Evolutionary conservation across 768 basidiomycete species (phyloP), one percentile per base, ranked within the genome.

Genomic region (Russula emetica): DNA sequence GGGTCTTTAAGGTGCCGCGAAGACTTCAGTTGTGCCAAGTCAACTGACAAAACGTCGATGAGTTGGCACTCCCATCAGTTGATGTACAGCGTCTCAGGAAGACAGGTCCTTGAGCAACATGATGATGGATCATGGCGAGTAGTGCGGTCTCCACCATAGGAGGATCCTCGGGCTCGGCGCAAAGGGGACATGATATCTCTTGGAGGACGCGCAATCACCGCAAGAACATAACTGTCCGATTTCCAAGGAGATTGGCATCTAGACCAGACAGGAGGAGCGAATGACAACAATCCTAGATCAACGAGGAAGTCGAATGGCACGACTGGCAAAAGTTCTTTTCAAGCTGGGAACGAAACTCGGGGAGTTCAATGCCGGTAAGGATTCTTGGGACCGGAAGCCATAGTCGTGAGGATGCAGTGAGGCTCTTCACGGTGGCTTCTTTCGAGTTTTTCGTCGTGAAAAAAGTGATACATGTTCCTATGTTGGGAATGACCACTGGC

Each of bases 161-260:
- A 51, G 40, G 59, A 51, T 44, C 64, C 64, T 44, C 38, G 64
- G 49, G 10, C 14, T 52, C 45, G 64, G 60, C 63, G 63, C 54
- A 38, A 60, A 26, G 36, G 18, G 34, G 49, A 36, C 30, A 30
- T 20, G 30, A 44, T 52, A 18, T 44, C 28, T 34, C 24, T 22
- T 52, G 6, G 26, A n/a, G n/a, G 55, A 56, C 54, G 32, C 55
- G 22, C 60, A 61, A 65, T 65, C 59, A 32, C 64, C 64, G 60
- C 64, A 52, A 16, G 54, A 49, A 45, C 49, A 61, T 56, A 57
- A 65, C 64, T 32, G 20, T 56, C 64, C 64, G 64, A 65, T 11
- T 55, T 65, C 60, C 40, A 65, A 49, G 64, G 59, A 65, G 60
- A 61, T 54, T 49, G 64, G 40, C 28, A 42, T 61, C 64, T 36